Conservation (phyloP, 768 basidiomycete genomes). For the Psilocybe subaeruginosa region DNA sequence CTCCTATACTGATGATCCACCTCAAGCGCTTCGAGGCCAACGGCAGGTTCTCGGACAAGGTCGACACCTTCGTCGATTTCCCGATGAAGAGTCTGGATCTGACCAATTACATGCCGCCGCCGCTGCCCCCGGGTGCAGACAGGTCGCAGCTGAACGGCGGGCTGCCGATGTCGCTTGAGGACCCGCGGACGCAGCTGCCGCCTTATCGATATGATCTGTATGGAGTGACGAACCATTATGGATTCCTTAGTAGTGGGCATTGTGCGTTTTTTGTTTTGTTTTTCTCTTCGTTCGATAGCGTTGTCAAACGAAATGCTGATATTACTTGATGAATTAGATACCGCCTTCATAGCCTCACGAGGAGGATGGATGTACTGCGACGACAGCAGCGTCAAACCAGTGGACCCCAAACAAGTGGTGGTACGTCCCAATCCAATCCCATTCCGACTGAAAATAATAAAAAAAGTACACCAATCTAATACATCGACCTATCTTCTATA, state of each 20-base stretch:
- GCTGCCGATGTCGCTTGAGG: conserved; percentile 51
- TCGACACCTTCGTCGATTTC: conserved; percentile 94
- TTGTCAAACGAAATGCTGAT: too few species aligned
- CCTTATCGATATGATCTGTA: conserved; percentile 95
- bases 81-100: conserved; percentile 66
- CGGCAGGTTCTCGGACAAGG: conserved; percentile 93
- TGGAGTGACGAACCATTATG: conserved; percentile 95
- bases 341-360: conserved; percentile 85
- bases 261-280: conserved; percentile 58
- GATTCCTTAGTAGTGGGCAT: conserved; percentile 92
- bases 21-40: conserved; percentile 92
- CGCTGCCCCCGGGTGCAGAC: conserved; percentile 67
- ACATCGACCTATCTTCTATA: not conserved
- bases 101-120: conserved; percentile 84
- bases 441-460: not conserved
- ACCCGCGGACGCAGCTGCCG: conserved; percentile 81
- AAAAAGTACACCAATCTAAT: conserved; percentile 8
- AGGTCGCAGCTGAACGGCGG: conserved; percentile 50
- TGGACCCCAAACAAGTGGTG: conserved; percentile 80
- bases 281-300: not conserved
- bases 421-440: conserved; percentile 46
- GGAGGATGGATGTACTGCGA: conserved; percentile 94
- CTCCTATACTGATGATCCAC: conserved; percentile 90
- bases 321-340: conserved; percentile 56
- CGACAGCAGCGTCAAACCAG: conserved; percentile 82